A percentile compares a stretch with the other conserved stretches of the same genome.
These are phyloP conservation scores for Beta vulgaris DNA, from an alignment of 148 eudicot genomes.

Conservation along the genomic window DNA sequence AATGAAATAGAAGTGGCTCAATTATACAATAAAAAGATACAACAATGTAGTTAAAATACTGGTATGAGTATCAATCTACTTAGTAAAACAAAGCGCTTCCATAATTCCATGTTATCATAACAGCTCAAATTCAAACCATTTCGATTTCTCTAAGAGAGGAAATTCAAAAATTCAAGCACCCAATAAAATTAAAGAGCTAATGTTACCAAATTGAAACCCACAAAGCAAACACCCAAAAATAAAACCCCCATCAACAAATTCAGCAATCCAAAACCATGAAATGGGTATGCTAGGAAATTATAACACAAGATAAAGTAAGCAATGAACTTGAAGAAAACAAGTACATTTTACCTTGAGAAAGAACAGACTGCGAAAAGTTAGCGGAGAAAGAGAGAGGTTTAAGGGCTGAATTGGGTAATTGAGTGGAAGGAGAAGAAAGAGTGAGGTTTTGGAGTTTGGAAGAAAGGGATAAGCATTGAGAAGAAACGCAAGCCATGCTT, in stretches of 20 bases:
- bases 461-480: slow-evolving; percentile 42
- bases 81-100: too few species aligned
- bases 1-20: neutral
- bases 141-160: too few species aligned
- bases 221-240: neutral
- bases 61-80: neutral
- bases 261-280: too few species aligned
- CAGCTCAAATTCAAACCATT: too few species aligned
- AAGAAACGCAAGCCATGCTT: slow-evolving; percentile 32
- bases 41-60: neutral
- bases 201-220: neutral
- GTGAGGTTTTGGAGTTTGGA: slow-evolving; percentile 41
- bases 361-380: slow-evolving; percentile 36
- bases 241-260: too few species aligned
- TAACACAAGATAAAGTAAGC: neutral
- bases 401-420: slow-evolving; percentile 18
- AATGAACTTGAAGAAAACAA: neutral
- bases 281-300: too few species aligned
- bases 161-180: neutral
- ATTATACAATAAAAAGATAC: neutral
- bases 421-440: slow-evolving; percentile 36
- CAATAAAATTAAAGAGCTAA: too few species aligned
- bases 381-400: slow-evolving; percentile 58
- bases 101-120: too few species aligned
- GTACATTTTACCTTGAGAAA: slow-evolving; percentile 53